phyloP scores from a whole-genome alignment of 495 filamentous ascomycete genomes.

The Neurospora intermedia region DNA sequence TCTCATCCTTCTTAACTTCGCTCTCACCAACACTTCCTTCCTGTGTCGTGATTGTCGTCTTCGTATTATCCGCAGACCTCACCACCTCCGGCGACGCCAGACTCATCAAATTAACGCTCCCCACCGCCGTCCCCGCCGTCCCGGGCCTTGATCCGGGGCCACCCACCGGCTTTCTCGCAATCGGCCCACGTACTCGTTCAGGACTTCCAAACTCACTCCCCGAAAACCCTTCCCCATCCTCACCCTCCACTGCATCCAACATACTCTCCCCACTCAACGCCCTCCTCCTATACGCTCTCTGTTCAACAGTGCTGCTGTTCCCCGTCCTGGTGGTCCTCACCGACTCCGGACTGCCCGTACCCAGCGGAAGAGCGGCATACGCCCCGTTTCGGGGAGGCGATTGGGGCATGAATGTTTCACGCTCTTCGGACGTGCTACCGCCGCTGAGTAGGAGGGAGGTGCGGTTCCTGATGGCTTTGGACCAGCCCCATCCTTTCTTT shows the following conservation, averaged over 20 bases:
- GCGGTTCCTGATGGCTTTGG: background rate
- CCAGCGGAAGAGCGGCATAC: background rate
- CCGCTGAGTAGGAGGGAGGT: background rate
- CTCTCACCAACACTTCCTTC: background rate
- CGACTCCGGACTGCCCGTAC: background rate
- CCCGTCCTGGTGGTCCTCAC: background rate
- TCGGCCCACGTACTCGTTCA: background rate
- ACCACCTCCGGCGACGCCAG: background rate
- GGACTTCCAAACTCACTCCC: background rate
- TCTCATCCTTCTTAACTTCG: background rate
- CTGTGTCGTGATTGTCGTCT: background rate
- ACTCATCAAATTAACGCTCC: background rate
- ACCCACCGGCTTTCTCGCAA: background rate
- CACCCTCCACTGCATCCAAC: background rate
- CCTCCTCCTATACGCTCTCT: background rate
- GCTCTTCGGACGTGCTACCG: background rate
- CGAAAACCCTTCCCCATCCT: background rate
- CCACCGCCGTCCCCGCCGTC: background rate
- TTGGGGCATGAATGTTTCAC: background rate
- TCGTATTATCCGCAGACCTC: too few relatives aligned
- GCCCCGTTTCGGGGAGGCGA: background rate
- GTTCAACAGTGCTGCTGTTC: background rate
- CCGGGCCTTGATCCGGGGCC: background rate
- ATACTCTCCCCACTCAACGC: background rate
- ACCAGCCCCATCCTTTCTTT: background rate